Base-by-base conservation (phyloP, 2,329 filamentous ascomycete species). In the Metarhizium guizhouense region DNA sequence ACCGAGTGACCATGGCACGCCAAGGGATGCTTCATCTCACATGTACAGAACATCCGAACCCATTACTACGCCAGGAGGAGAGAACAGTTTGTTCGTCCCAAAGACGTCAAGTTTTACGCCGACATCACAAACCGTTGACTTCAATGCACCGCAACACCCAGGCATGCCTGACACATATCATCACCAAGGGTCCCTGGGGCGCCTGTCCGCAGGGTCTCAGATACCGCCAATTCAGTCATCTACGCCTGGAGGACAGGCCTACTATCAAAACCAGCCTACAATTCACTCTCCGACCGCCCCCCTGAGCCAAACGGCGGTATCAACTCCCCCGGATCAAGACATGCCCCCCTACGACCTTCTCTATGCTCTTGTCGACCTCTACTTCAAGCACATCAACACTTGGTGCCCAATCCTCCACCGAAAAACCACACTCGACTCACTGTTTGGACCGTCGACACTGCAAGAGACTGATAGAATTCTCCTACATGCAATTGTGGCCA, bases 391-490 rank as follows among this genome's bases (percentile, higher is more conserved):
- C 64, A 82, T 90, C 67, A 90, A 90, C 64, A 87, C 86, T 0
- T 91, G 87, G 86, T 95, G 90, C 67, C 91, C 92, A 0, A 94
- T 96, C 29, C 75, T 96, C n/a, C 90, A 96, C 70, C 83, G 90
- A 25, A 85, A 88, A 64, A 85, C 87, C 4, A 95, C 90, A 0
- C 71, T 96, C 8, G 88, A 95, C 62, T 84, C 85, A 0, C 77
- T 96, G 0, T 96, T 96, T 62, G 90, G 90, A 0, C 82, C 86
- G 1, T 83, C 85, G 0, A 82, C 85, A 1, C 74, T 94, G 2
- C 87, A 92, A 42, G 89, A 95, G 69, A 85, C 87, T 2, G 91
- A 96, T 66, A 81, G 87, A 47, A 87, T 95, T 54, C 75, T 96
- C 14, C 76, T 96, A 6, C 90, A 95, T 69, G 87, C 92, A 5